Percentiles rank a stretch among this genome's conserved stretches.
Conservation (phyloP, 495 filamentous ascomycete species). For the Trichoderma gamsii region DNA sequence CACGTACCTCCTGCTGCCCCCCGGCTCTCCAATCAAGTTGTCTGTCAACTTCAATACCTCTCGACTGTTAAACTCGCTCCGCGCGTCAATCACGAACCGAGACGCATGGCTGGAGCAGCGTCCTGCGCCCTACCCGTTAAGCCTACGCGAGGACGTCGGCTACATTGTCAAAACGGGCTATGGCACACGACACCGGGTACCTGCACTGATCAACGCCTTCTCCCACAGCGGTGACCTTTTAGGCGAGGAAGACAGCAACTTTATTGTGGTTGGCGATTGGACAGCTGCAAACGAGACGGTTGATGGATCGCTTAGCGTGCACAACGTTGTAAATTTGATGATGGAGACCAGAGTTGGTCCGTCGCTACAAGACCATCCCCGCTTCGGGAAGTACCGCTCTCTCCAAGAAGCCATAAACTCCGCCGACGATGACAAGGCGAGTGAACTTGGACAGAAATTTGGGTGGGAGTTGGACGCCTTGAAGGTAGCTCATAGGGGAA, state of each 20-base stretch:
- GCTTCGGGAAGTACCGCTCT: conserved; percentile 32
- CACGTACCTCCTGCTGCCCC: conserved; percentile 14
- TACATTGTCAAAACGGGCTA: conserved; percentile 44
- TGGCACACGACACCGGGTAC: conserved; percentile 33
- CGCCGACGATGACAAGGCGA: conserved; percentile 32
- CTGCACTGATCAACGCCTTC: conserved; percentile 33
- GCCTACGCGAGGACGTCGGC: conserved; percentile 30
- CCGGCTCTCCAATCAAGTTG: conserved; percentile 20
- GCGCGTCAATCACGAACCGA: conserved; percentile 16
- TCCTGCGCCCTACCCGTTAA: conserved; percentile 23
- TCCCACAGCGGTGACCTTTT: conserved; percentile 13
- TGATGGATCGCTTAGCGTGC: conserved; percentile 17
- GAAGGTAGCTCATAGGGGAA: conserved; percentile 29
- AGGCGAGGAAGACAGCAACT: conserved; percentile 20
- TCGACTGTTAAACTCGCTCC: conserved; percentile 8
- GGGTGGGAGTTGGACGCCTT: conserved; percentile 47
- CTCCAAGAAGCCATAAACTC: conserved; percentile 31
- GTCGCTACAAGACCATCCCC: conserved; percentile 26
- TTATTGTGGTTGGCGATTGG: conserved; percentile 39
- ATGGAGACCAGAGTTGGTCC: conserved; percentile 18
- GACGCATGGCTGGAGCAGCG: conserved; percentile 20
- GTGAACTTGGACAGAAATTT: conserved; percentile 31
- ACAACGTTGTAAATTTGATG: conserved; percentile 11
- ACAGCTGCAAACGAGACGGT: conserved; percentile 26
- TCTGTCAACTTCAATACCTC: conserved; percentile 25